Conservation (phyloP, 108 stramenopile genomes). For the Cyclotella choctawhatcheeana region DNA sequence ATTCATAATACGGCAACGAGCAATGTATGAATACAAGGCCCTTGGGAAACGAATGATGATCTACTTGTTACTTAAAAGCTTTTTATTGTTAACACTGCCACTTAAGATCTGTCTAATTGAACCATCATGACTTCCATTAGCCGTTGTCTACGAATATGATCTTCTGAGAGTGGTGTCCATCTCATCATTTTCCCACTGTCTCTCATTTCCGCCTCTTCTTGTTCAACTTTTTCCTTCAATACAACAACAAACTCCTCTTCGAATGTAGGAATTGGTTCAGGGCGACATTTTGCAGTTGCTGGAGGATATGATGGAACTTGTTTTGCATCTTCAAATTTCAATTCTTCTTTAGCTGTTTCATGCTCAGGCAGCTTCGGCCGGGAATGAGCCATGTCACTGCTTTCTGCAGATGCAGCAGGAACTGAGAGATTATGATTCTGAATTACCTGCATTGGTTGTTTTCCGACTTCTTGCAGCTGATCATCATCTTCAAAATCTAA, state of each 20-base stretch:
- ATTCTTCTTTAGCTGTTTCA: neutral
- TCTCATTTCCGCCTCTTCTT: slow-evolving; percentile 32
- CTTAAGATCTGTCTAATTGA: slow-evolving; percentile 11
- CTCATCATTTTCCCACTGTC: slow-evolving; percentile 45
- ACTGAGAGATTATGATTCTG: neutral
- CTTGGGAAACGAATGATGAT: neutral
- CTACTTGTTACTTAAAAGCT: too few species aligned
- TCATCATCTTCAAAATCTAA: slow-evolving; percentile 42
- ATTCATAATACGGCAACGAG: neutral
- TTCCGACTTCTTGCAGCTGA: neutral
- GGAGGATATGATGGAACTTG: neutral
- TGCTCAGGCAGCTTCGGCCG: neutral
- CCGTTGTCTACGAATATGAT: slow-evolving; percentile 28
- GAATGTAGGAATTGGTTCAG: slow-evolving; percentile 6
- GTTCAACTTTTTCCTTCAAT: slow-evolving; percentile 39
- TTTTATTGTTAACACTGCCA: too few species aligned
- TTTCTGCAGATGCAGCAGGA: neutral
- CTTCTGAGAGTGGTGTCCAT: slow-evolving; percentile 48
- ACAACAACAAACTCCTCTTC: slow-evolving; percentile 42
- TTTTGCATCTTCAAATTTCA: neutral
- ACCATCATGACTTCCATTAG: slow-evolving; percentile 51
- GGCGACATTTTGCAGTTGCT: neutral
- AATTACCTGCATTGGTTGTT: neutral
- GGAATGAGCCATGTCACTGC: neutral
- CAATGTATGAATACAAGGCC: neutral